Evolutionary conservation across 2,329 filamentous ascomycete species (phyloP).

Genomic region (Elsinoe ampelina): DNA sequence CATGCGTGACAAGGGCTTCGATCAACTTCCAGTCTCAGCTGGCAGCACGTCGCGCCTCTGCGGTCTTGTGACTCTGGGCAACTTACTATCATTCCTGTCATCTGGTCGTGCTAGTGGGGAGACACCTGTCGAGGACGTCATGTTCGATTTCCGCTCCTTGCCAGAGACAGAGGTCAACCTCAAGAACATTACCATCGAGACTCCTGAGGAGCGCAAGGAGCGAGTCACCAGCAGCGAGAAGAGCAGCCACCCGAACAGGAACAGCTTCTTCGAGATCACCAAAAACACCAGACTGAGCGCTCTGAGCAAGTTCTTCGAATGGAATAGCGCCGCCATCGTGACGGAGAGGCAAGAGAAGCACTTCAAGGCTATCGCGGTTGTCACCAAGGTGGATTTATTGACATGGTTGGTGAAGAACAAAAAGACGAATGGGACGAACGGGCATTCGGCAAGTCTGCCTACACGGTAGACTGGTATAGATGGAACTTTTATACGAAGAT

Average conservation of each 20-base stretch:
- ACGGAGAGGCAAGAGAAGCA: constrained; percentile 58
- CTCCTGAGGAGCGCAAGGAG: constrained; percentile 31
- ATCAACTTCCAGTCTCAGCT: constrained; percentile 80
- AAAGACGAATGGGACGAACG: constrained; percentile 17
- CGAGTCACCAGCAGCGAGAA: constrained; percentile 22
- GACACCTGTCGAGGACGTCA: constrained; percentile 72
- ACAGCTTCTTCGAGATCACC: constrained; percentile 89
- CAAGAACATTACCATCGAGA: constrained; percentile 46
- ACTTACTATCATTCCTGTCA: constrained; percentile 83
- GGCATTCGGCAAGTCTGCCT: constrained; percentile 7
- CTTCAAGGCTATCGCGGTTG: constrained; percentile 74
- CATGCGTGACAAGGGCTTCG: constrained; percentile 97
- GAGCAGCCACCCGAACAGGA: constrained; percentile 40
- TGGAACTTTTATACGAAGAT: background rate
- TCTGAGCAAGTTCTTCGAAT: constrained; percentile 90
- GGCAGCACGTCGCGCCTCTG: constrained; percentile 61
- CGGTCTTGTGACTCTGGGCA: constrained; percentile 88
- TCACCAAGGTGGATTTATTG: constrained; percentile 92
- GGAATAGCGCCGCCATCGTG: constrained; percentile 93
- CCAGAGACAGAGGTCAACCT: constrained; percentile 88
- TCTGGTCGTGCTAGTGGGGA: constrained; percentile 66
- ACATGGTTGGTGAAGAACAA: constrained; percentile 76
- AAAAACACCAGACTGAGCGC: constrained; percentile 74
- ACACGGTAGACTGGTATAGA: background rate
- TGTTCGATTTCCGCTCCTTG: constrained; percentile 90